These are phyloP conservation scores for Hypoxylon fuscum DNA, from an alignment of 495 filamentous ascomycete species.

Conservation along the genomic window DNA sequence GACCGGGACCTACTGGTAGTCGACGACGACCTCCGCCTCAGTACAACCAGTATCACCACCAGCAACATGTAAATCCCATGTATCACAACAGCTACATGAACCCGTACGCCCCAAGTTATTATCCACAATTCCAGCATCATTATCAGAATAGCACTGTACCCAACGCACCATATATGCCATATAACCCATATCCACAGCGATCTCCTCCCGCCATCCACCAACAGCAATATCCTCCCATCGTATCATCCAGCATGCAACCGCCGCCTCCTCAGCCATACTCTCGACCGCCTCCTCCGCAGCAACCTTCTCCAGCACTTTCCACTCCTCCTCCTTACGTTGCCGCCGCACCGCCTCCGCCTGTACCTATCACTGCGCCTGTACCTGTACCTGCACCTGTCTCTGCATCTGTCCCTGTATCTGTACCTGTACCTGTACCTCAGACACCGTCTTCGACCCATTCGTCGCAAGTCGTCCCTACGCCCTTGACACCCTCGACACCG, in stretches of 20 bases:
- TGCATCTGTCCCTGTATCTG: slow-evolving; percentile 43
- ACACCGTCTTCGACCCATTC: slow-evolving; percentile 56
- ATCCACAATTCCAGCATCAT: slow-evolving; percentile 51
- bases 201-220: slow-evolving; percentile 54
- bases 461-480: slow-evolving; percentile 50
- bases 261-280: slow-evolving; percentile 47
- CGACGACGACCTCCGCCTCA: slow-evolving; percentile 43
- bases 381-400: slow-evolving; percentile 47
- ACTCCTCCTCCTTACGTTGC: slow-evolving; percentile 51
- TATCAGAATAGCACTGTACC: slow-evolving; percentile 52
- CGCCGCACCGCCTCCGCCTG: slow-evolving; percentile 49
- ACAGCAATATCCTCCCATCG: slow-evolving; percentile 55
- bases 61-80: slow-evolving; percentile 44
- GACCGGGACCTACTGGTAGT: slow-evolving; percentile 37
- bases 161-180: slow-evolving; percentile 49
- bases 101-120: slow-evolving; percentile 49
- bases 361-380: slow-evolving; percentile 43
- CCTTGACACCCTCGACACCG: slow-evolving; percentile 51
- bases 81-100: slow-evolving; percentile 50
- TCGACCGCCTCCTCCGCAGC: slow-evolving; percentile 48
- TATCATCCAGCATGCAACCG: slow-evolving; percentile 45
- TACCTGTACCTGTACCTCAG: slow-evolving; percentile 44
- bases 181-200: slow-evolving; percentile 45
- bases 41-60: slow-evolving; percentile 48
- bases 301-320: slow-evolving; percentile 50